These are phyloP conservation scores for Coniochaeta hoffmannii DNA, from an alignment of 2,329 filamentous ascomycete genomes.

Conservation along the genomic window DNA sequence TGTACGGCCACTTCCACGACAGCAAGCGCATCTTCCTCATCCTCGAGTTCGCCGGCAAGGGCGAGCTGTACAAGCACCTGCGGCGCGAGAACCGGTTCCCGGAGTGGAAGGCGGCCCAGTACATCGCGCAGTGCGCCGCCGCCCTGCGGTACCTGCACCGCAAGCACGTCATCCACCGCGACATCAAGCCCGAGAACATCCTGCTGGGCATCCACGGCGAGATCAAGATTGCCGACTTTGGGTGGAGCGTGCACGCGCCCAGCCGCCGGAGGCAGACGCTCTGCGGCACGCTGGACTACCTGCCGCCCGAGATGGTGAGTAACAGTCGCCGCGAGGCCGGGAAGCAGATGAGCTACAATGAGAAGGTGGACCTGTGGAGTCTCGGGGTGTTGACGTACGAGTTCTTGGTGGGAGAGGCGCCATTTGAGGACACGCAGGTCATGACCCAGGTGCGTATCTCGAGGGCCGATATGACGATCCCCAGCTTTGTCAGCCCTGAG, in stretches of 20 bases:
- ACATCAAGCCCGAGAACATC: slow-evolving; percentile 98
- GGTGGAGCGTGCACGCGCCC: slow-evolving; percentile 96
- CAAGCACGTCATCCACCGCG: slow-evolving; percentile 94
- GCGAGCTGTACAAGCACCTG: slow-evolving; percentile 83
- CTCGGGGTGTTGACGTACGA: slow-evolving; percentile 93
- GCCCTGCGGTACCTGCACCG: slow-evolving; percentile 86
- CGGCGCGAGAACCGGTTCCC: slow-evolving; percentile 72
- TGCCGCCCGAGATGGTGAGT: slow-evolving; percentile 96
- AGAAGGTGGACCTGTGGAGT: slow-evolving; percentile 96
- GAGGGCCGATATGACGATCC: slow-evolving; percentile 85
- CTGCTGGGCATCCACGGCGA: slow-evolving; percentile 93
- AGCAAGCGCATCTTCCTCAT: slow-evolving; percentile 83
- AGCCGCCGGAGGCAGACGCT: slow-evolving; percentile 91
- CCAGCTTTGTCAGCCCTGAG: slow-evolving; percentile 82
- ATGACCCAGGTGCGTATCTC: slow-evolving; percentile 92
- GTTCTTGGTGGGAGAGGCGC: slow-evolving; percentile 91
- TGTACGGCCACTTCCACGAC: slow-evolving; percentile 86
- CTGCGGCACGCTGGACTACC: slow-evolving; percentile 95
- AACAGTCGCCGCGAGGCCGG: slow-evolving; percentile 43
- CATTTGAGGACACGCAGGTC: slow-evolving; percentile 89
- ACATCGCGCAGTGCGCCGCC: slow-evolving; percentile 85
- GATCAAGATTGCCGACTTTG: slow-evolving; percentile 97
- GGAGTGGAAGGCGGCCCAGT: slow-evolving; percentile 80
- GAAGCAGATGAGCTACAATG: slow-evolving; percentile 81
- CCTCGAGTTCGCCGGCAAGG: slow-evolving; percentile 77